Conservation (phyloP, 352 stramenopile genomes). For the Phytophthora nicotianae region DNA sequence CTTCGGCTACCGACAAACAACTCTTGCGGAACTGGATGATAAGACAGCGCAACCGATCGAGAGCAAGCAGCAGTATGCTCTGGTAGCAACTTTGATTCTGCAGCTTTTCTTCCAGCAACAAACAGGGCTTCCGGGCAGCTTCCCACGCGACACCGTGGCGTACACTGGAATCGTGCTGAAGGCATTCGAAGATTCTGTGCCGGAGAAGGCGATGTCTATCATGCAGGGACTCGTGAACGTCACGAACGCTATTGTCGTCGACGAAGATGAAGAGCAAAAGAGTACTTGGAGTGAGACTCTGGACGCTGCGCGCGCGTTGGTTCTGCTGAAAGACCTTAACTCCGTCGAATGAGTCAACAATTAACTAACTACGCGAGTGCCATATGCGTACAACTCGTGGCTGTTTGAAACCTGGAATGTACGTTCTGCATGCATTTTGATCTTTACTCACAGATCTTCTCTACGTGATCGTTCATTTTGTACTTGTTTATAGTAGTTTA, state of each 20-base stretch:
- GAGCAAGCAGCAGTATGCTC: conserved; percentile 27
- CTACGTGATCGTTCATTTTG: conserved; percentile 27
- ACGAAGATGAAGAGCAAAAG: conserved; percentile 26
- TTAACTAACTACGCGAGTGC: conserved; percentile 8
- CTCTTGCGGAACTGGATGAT: conserved; percentile 53
- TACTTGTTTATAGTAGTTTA: conserved; percentile 31
- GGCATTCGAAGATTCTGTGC: conserved; percentile 44
- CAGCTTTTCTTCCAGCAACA: conserved; percentile 81
- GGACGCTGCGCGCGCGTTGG: conserved; percentile 32
- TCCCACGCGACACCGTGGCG: conserved; percentile 43
- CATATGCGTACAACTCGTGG: background rate
- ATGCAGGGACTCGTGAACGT: conserved; percentile 39
- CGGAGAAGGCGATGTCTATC: conserved; percentile 36
- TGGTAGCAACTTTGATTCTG: conserved; percentile 34
- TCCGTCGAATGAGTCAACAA: conserved; percentile 32
- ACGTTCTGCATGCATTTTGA: conserved; percentile 18
- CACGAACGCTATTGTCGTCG: conserved; percentile 10
- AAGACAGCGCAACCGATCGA: conserved; percentile 10
- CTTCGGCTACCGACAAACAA: conserved; percentile 62
- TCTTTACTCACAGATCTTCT: conserved; percentile 14
- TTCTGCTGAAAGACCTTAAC: conserved; percentile 49
- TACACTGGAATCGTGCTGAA: conserved; percentile 51
- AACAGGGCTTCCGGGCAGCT: conserved; percentile 52
- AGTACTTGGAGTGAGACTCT: conserved; percentile 32
- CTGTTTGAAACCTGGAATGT: conserved; percentile 15